phyloP scores from a whole-genome alignment of 176 grass and related monocot species.

The Pharus latifolius region DNA sequence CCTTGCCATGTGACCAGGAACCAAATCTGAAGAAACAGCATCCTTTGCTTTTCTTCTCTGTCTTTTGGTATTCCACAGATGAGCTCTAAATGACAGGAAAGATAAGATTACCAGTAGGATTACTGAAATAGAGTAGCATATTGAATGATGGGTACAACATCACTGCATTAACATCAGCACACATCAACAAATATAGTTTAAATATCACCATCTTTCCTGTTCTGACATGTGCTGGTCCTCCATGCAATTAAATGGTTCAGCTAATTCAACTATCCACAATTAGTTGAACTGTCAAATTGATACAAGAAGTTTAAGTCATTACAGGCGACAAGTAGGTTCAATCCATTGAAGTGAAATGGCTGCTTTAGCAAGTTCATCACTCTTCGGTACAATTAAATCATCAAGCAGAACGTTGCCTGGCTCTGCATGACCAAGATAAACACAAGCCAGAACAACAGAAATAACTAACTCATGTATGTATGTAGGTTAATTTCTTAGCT shows the following conservation, averaged over 20 bases:
- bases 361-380: background rate
- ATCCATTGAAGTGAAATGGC: background rate
- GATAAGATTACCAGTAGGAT: no score
- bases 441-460: background rate
- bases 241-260: background rate
- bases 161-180: background rate
- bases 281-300: conserved; percentile 6
- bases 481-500: background rate
- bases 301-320: no score
- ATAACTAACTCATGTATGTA: background rate
- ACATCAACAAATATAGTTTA: background rate
- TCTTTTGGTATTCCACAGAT: no score
- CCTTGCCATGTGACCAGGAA: no score
- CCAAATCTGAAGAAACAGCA: no score
- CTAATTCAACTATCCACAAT: conserved; percentile 15
- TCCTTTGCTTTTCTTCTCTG: no score
- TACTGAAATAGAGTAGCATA: no score
- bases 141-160: no score
- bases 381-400: background rate
- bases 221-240: background rate
- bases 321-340: no score
- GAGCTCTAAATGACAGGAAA: no score
- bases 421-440: background rate
- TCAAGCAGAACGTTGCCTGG: background rate
- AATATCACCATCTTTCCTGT: background rate